Conservation (phyloP, 257 asterid species). For the Solanum stenotomum region DNA sequence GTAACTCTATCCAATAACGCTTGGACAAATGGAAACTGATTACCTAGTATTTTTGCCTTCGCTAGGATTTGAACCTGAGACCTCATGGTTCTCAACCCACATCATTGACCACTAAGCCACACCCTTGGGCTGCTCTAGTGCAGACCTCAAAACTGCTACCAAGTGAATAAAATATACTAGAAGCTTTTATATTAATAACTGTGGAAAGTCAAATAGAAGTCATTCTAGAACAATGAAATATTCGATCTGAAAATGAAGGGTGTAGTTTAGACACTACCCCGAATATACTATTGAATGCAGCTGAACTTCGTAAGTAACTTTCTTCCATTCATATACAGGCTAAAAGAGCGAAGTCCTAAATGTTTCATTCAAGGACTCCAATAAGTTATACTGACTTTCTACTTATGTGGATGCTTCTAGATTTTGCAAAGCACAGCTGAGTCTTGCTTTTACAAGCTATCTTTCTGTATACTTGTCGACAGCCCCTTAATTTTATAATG, state of each 20-base stretch:
- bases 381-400: not conserved
- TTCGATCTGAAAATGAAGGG: not conserved
- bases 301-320: not conserved
- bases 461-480: not conserved
- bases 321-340: not conserved
- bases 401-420: not conserved
- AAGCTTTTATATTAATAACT: not conserved
- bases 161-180: not conserved
- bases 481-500: not conserved
- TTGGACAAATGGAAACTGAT: not conserved
- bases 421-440: not conserved
- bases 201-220: not conserved
- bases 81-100: not conserved
- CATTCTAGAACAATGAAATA: not conserved
- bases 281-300: not conserved
- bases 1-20: not conserved
- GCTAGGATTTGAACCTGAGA: not conserved
- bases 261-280: not conserved
- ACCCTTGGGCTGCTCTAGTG: not conserved
- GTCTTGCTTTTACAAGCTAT: not conserved
- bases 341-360: not conserved
- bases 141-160: not conserved
- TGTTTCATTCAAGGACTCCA: not conserved
- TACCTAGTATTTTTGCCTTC: not conserved
- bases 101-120: not conserved